A percentile compares a stretch with the other conserved stretches of the same genome.
Evolutionary conservation across 495 filamentous ascomycete genomes (phyloP).

Genomic region (Apodospora peruviana): DNA sequence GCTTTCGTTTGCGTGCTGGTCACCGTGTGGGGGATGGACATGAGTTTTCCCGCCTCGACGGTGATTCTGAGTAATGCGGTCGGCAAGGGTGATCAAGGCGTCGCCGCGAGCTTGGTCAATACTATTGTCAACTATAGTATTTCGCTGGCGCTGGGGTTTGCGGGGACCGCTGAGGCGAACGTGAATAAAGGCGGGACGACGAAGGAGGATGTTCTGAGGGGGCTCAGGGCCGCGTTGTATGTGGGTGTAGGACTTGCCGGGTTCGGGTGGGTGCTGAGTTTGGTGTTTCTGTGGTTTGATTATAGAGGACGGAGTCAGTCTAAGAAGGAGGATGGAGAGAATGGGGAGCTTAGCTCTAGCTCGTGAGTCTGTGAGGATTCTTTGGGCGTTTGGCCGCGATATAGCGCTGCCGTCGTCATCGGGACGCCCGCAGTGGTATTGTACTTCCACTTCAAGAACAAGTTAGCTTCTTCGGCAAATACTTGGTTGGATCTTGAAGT

Average conservation of each 20-base stretch:
- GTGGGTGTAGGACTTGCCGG: conserved; percentile 27
- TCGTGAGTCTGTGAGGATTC: too few relatives aligned
- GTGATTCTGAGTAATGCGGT: conserved; percentile 38
- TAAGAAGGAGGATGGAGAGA: neutral
- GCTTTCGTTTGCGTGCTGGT: conserved; percentile 43
- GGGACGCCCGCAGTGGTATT: too few relatives aligned
- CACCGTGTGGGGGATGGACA: conserved; percentile 52
- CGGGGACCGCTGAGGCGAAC: conserved; percentile 38
- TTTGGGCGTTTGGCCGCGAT: too few relatives aligned
- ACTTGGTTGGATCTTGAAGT: too few relatives aligned
- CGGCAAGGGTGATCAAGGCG: conserved; percentile 35
- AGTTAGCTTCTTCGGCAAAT: too few relatives aligned
- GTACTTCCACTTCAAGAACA: too few relatives aligned
- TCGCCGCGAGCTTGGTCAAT: conserved; percentile 37
- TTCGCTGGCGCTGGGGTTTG: conserved; percentile 41
- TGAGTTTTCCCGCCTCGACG: conserved; percentile 32
- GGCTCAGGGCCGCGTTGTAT: conserved; percentile 32
- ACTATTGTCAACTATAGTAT: conserved; percentile 43
- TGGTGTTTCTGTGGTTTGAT: conserved; percentile 6
- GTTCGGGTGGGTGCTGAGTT: conserved; percentile 17
- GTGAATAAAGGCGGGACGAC: conserved; percentile 27
- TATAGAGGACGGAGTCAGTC: neutral
- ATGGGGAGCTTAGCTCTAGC: neutral
- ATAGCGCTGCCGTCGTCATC: too few relatives aligned
- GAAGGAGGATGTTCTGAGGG: conserved; percentile 27